phyloP scores from a whole-genome alignment of 768 basidiomycete genomes.

The Lactifluus piperatus region DNA sequence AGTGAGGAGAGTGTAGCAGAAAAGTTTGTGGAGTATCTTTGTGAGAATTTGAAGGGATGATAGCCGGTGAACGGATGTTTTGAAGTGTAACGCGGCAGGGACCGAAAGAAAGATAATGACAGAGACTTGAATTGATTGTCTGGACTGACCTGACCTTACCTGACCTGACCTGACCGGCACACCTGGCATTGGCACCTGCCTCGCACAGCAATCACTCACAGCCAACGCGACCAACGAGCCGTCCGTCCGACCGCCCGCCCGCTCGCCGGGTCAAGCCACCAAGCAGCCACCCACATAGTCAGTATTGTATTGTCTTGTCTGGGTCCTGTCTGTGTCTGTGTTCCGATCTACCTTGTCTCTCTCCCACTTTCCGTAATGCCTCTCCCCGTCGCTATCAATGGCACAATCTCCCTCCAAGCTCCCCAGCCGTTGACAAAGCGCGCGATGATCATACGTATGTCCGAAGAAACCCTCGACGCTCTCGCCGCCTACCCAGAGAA shows the following conservation, averaged over 20 bases:
- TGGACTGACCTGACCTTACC: too few species aligned
- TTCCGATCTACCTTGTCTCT: background rate
- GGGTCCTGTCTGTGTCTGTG: background rate
- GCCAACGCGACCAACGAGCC: background rate
- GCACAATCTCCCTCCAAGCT: conserved; percentile 47
- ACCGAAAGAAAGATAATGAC: too few species aligned
- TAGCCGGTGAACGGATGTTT: too few species aligned
- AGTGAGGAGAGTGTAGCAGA: conserved; percentile 56
- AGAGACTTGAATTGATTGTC: too few species aligned
- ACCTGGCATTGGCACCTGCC: background rate
- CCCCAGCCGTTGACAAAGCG: conserved; percentile 54
- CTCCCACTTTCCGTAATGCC: conserved; percentile 40
- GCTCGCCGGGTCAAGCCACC: background rate
- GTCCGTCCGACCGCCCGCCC: background rate
- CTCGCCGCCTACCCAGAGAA: conserved; percentile 42
- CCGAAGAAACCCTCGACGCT: conserved; percentile 61
- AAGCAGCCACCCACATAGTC: too few species aligned
- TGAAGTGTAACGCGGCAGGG: background rate
- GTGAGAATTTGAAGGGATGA: conserved; percentile 48
- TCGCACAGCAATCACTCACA: too few species aligned
- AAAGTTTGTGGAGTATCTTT: conserved; percentile 65
- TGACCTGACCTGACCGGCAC: too few species aligned
- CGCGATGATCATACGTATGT: conserved; percentile 70
- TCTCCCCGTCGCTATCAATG: conserved; percentile 40
- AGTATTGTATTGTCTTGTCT: background rate